Base-by-base conservation (phyloP, 768 basidiomycete genomes). In the Leccinum variicolor region DNA sequence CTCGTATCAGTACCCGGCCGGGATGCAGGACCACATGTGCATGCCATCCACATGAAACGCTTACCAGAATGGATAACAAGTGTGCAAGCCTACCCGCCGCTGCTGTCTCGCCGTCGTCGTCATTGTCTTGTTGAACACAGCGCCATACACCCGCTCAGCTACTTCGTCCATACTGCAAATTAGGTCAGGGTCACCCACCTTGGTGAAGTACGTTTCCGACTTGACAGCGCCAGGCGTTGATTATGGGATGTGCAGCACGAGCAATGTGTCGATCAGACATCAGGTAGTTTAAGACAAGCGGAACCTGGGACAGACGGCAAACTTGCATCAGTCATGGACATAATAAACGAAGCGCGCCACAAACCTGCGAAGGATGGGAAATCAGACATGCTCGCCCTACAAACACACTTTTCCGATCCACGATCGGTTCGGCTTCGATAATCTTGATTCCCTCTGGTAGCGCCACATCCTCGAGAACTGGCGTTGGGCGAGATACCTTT, bases 51-150 rank as follows among this genome's bases (percentile, higher is more conserved):
- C 25, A 10, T 33, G 39, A 41, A 17, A 13, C 17, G 66, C 84
- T 51, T 58, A 92, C 92, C 49, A 97, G 70, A 48, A 96, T 93
- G 61, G 94, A 92, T 5, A 99, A 74, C 2, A 99, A 79, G 71
- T 98, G 95, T 1, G 92, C 92, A 21, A 98, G 74, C 17, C 96
- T 82, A 45, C 89, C 86, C 5, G 96, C 96, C 19, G 96, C 96
- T 1, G 92, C 94, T 0, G 89, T 86, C 75, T 99, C 96, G 2
- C 94, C 92, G 57, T 98, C 91, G 58, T 98, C 95, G 56, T 95
- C 92, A 57, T 97, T 95, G 66, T 98, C 95, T 93, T 62, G 36
- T 45, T 43, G 28, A 62, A 31, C 28, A 10, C 14, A 11, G 10
- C 25, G 3, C 41, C 48, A 33, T 41, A 6, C 39, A 17, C 21